Evolutionary conservation across 176 grass and related monocot species (phyloP), one percentile per base, ranked within the genome.

Genomic region (Zoysia japonica): DNA sequence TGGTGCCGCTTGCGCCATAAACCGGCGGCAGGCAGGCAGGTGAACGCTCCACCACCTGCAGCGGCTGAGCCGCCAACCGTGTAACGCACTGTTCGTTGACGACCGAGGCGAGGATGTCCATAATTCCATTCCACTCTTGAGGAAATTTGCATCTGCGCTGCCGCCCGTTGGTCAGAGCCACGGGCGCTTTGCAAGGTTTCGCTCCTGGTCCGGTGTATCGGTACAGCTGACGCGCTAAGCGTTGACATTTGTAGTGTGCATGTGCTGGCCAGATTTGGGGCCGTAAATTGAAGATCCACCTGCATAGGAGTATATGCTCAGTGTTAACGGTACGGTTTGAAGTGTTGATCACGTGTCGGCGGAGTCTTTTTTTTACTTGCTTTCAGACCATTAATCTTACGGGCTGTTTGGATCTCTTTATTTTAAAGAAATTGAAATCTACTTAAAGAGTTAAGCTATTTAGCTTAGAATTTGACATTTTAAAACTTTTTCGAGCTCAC

Each of bases 191-290:
- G 28, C 28, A 57, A 57, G 6, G 16, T 28, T 28, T 28, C 28
- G 28, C 28, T 28, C 28, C 14, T 55, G 5, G 52, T 17, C 5
- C 14, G 12, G 14, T 52, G 16, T 56, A 1, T 56, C n/a, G 5
- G 13, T 53, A 53, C 0, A 53, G 15, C 2, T 14, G 2, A 14
- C 3, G 16, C 5, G 6, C 6, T 5, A 5, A 57, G 17, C 6
- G 55, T n/a, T 73, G 36, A 43, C 50, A 61, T 61, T 36, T 3
- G 7, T 39, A 10, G 76, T 88, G 79, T 83, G 85, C 38, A 83
- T 80, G 70, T 16, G 69, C 11, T 68, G 75, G 46, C 41, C 20
- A 72, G 50, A 76, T 76, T 72, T 44, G 50, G 46, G 60, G 74
- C 45, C n/a, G 37, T 4, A 48, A 17, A n/a, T 7, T 65, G 39